Evolutionary conservation across 1,284 basidiomycete genomes (phyloP), one percentile per base, ranked within the genome.

Genomic region (Rhodotorula sp.): DNA sequence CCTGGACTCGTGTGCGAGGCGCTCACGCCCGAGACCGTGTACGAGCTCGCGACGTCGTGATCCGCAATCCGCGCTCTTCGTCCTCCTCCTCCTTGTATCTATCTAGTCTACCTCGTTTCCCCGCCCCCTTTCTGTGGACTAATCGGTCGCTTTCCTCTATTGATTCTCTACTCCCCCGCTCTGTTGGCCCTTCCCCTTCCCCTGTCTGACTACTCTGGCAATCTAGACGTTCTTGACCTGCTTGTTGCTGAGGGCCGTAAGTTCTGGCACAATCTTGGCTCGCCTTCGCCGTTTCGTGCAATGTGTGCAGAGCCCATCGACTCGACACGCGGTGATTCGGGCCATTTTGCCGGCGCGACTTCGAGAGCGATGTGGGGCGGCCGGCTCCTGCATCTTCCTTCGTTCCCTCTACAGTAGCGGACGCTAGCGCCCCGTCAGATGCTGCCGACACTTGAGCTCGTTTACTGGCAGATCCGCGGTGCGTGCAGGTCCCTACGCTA

Each of bases 11-110:
- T 64, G 19, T 64, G 61, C 42, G 23, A 60, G n/a, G 48, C 53
- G 17, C 58, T 72, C 45, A 73, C 65, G 34, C 62, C 68, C 7
- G 68, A 70, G 23, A 70, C 64, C 8, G 48, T 68, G 16, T 72
- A 58, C 49, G 66, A 68, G 13, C 50, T 67, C 34, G 61, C 55
- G 23, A 68, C 66, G 19, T 66, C 66, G 1, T 71, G 48, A 64
- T 23, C 9, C 34, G 34, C 34, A 34, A 34, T 34, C 34, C 3
- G 34, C 34, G 34, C 34, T 34, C 34, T 34, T 34, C 8, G 5
- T 19, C 7, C 0, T 12, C 19, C 14, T 8, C 10, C 19, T 21
- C 34, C 13, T 7, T 44, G 56, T 57, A 25, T 57, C 41, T 19
- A 7, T 12, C 10, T 21, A 21, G 27, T 16, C 17, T 54, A 13